Percentiles rank a stretch among this genome's conserved stretches.
These are phyloP conservation scores for Carex cristatella DNA, from an alignment of 176 grass and related monocot genomes.

Conservation along the genomic window DNA sequence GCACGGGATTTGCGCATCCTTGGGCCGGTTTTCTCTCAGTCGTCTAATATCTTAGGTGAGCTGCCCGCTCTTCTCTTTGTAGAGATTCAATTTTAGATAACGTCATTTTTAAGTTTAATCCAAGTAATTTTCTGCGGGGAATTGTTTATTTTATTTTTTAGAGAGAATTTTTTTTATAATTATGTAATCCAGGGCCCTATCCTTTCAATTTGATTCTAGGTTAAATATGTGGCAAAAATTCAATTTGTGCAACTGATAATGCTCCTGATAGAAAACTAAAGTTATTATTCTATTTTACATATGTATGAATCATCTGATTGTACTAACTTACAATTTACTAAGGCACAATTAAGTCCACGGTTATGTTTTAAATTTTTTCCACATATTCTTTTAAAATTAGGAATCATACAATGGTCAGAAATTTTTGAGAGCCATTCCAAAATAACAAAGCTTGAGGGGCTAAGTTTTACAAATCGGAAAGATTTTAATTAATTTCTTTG, in stretches of 20 bases:
- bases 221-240: neutral
- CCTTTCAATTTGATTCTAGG: neutral
- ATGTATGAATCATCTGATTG: neutral
- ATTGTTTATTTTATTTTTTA: neutral
- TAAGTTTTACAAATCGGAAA: neutral
- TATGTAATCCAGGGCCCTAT: neutral
- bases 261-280: neutral
- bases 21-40: slow-evolving; percentile 87
- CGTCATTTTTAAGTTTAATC: neutral
- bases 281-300: neutral
- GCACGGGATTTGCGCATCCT: slow-evolving; percentile 76
- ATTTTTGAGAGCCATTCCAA: neutral
- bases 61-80: neutral
- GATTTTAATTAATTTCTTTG: neutral
- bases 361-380: neutral
- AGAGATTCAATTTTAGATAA: neutral
- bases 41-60: slow-evolving; percentile 94
- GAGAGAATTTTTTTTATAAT: neutral
- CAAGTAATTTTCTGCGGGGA: neutral
- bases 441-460: neutral
- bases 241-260: neutral
- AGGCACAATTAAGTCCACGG: neutral
- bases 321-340: neutral
- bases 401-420: neutral
- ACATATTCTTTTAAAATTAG: neutral